Base-by-base conservation (phyloP, 352 stramenopile genomes). In the Halophytophthora batemanensis region DNA sequence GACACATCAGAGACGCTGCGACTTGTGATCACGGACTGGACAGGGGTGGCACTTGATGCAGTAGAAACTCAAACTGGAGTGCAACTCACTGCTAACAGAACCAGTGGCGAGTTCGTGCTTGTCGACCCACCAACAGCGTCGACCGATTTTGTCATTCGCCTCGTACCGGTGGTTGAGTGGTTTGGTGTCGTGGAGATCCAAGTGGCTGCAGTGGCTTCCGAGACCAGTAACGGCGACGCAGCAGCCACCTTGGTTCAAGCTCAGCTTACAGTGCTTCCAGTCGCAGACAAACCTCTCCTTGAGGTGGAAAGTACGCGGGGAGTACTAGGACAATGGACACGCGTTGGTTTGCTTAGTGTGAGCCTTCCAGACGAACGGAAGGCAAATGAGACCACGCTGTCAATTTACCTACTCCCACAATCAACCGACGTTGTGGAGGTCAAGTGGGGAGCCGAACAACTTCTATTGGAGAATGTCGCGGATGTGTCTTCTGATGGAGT, bases 1-100 rank as follows among this genome's bases (percentile, higher is more conserved):
- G 75, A 84, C 22, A 69, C 45, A 2, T 86, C 75, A 0, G 75
- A 86, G 41, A 36, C 45, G 7, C 58, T 86, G 2, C 50, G 48
- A 1, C 48, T 86, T 3, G 17, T 69, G 8, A 29, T 86, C 22
- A 58, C 34, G 2, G 63, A 71, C 45, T n/a, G 28, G 3, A 56
- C 29, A n/a, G 40, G 50, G n/a, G 33, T 12, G 11, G 64, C 53
- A 3, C 46, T 81, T 7, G 53, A 59, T 1, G 39, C 56, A 0
- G 49, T 75, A 0, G 58, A 72, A 51, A 52, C 53, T 17, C 37
- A 18, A n/a, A 50, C 46, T 10, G 64, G 69, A 8, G 42, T 43
- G 1, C 45, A 42, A 14, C 61, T 82, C 2, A 44, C 59, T 19
- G 74, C 63, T 53, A n/a, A 46, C 12, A 48, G 19, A 19, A 18